Evolutionary conservation across 352 stramenopile genomes (phyloP), one percentile per base, ranked within the genome.

Genomic region (Stramenopiles sp.): DNA sequence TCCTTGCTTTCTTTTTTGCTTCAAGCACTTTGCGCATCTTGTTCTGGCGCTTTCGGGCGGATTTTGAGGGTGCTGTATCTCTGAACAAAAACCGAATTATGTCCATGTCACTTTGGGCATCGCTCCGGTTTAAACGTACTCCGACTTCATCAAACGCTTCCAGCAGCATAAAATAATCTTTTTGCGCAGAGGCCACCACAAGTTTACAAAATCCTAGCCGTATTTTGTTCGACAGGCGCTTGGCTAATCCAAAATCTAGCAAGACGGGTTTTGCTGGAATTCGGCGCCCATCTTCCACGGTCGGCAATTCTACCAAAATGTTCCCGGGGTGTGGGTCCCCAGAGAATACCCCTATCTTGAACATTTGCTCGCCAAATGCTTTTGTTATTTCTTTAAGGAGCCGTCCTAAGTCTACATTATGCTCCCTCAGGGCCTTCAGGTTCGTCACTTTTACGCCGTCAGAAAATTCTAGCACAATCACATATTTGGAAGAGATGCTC

Each of bases 301-400:
- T 74, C 68, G 34, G 68, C 73, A 77, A 78, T 49, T 4, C 32
- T 30, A 84, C 68, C n/a, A 83, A 73, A 68, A 83, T 74, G 74
- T 88, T 87, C 12, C 81, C 84, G 3, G 87, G 83, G 75, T 92
- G 87, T 12, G 82, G 82, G 79, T 92, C 87, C 0, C 83, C 86
- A 78, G 87, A 88, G 76, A 89, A 89, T 68, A 80, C 82, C 1
- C 87, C 87, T 77, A 88, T 82, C 1, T 90, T 80, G 37, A 88
- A 78, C 34, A 89, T 76, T 75, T 82, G 73, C 48, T 78, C 73
- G 53, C 32, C 68, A 36, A 77, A 79, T 3, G 77, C 75, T 3
- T 79, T 53, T 1, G 76, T 37, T 1, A 79, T 71, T 1, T 43
- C 12, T 18, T 4, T 76, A 25, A 79, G 31, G n/a, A 79, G 75